Base-by-base conservation (phyloP, 768 basidiomycete genomes). In the Cystofilobasidium ferigula region DNA sequence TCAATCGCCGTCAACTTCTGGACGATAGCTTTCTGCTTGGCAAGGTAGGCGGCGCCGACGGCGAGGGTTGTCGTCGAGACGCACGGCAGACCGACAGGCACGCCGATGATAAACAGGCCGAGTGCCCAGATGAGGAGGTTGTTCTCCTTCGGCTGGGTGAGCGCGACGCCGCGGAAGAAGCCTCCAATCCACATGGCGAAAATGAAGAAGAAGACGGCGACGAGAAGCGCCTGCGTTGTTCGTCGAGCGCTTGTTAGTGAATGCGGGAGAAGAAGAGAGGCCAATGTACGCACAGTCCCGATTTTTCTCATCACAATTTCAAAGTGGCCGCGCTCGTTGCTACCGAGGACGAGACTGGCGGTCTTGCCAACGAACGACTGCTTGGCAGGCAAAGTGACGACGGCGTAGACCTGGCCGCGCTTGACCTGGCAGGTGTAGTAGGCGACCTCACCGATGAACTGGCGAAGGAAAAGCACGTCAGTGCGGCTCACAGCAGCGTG, bases 1-100 rank as follows among this genome's bases (percentile, higher is more conserved):
- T 81, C 80, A 70, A 81, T 81, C 40, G 80, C 80, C 1, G 80
- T 80, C 26, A 81, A 72, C 69, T 79, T 80, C 70, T 80, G 79
- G 4, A 81, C 80, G 70, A 81, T 81, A 16, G 78, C 78, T 66
- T 80, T 75, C 24, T 76, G 72, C 36, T 75, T 71, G 7, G 79
- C 78, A 61, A 80, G 75, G 70, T 78, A 79, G 4, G 79, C 78
- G 26, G 80, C 78, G 57, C 80, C 79, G 69, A 80, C 78, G 34
- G 80, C 78, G 59, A 78, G 65, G 22, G 75, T 77, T 26, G 77
- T 77, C 28, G 76, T 77, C 18, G 80, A 80, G 43, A 81, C 80
- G 61, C 77, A 78, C 2, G 80, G 80, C 1, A 81, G 73, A 70
- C 80, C 80, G 68, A 81, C 80, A 16, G 80, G 80, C 3, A 81